Evolutionary conservation across 768 basidiomycete species (phyloP).

Genomic region (Agrocybe pediades): DNA sequence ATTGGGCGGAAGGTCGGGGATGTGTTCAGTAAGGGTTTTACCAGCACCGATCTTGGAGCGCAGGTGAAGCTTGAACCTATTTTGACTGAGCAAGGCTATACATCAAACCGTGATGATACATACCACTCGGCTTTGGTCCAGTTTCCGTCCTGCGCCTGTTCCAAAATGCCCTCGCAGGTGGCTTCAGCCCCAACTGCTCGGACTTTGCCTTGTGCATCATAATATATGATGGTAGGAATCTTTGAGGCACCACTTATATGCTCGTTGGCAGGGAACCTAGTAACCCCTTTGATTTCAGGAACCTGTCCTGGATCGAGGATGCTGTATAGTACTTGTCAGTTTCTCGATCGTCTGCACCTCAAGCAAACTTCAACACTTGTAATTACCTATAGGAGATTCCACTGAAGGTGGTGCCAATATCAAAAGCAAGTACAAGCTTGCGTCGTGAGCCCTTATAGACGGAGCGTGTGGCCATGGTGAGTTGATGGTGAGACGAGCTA

Average conservation of each 20-base stretch:
- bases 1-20: slow-evolving; percentile 42
- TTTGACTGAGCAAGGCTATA: background rate
- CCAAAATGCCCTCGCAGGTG: slow-evolving; percentile 36
- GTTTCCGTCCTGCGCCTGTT: slow-evolving; percentile 43
- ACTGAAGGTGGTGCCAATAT: slow-evolving; percentile 23
- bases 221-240: slow-evolving; percentile 44
- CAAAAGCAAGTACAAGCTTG: slow-evolving; percentile 21
- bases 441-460: slow-evolving; percentile 18
- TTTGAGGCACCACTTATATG: slow-evolving; percentile 47
- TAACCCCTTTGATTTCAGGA: slow-evolving; percentile 26
- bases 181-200: slow-evolving; percentile 53
- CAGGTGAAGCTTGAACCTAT: slow-evolving; percentile 36
- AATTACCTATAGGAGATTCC: slow-evolving; percentile 22
- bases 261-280: slow-evolving; percentile 48
- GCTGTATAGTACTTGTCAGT: slow-evolving; percentile 12
- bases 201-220: slow-evolving; percentile 40
- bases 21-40: slow-evolving; percentile 29
- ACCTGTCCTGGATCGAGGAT: slow-evolving; percentile 27
- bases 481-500: slow-evolving; percentile 9
- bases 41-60: slow-evolving; percentile 24
- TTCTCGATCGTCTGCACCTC: background rate
- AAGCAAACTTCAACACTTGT: background rate
- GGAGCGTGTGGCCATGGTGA: slow-evolving; percentile 1
- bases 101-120: background rate
- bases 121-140: slow-evolving; percentile 56